Evolutionary conservation across 352 stramenopile species (phyloP).

Genomic region (Globisporangium paroecandrum): DNA sequence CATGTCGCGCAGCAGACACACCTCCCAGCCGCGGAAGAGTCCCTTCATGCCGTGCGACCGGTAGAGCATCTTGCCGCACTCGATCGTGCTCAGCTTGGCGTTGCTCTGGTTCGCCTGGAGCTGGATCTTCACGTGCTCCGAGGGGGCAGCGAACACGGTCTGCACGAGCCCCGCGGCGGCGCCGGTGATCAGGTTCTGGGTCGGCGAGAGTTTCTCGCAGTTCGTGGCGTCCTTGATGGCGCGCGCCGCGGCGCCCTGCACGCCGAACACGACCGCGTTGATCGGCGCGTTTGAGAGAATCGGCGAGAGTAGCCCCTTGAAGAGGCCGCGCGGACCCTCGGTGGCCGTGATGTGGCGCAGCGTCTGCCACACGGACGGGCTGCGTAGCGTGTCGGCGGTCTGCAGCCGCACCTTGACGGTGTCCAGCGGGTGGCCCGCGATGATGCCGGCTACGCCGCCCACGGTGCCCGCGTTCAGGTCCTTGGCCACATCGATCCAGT

Average conservation of each 20-base stretch:
- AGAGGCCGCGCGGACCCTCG: constrained; percentile 66
- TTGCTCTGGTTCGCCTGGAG: constrained; percentile 60
- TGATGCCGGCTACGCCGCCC: constrained; percentile 70
- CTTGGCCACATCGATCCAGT: constrained; percentile 80
- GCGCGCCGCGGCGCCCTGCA: constrained; percentile 60
- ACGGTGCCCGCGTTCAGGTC: constrained; percentile 84
- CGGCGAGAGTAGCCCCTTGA: constrained; percentile 70
- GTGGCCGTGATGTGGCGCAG: constrained; percentile 46
- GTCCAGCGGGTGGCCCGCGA: constrained; percentile 79
- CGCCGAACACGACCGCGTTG: constrained; percentile 80
- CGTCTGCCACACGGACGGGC: constrained; percentile 40
- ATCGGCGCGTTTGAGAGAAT: constrained; percentile 84
- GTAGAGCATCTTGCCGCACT: constrained; percentile 40
- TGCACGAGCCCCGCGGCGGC: constrained; percentile 62
- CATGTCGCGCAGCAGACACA: constrained; percentile 69
- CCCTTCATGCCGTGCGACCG: constrained; percentile 35
- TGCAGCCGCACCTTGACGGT: constrained; percentile 87
- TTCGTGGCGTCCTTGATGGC: constrained; percentile 33
- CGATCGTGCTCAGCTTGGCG: constrained; percentile 46
- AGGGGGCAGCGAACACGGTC: constrained; percentile 64
- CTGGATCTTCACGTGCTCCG: constrained; percentile 85
- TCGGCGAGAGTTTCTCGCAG: constrained; percentile 27
- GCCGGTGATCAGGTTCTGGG: constrained; percentile 56
- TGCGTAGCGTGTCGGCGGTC: constrained; percentile 34
- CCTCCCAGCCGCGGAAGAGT: constrained; percentile 68